Base-by-base conservation (phyloP, 345 rosid genomes). In the Rubroshorea leprosula region DNA sequence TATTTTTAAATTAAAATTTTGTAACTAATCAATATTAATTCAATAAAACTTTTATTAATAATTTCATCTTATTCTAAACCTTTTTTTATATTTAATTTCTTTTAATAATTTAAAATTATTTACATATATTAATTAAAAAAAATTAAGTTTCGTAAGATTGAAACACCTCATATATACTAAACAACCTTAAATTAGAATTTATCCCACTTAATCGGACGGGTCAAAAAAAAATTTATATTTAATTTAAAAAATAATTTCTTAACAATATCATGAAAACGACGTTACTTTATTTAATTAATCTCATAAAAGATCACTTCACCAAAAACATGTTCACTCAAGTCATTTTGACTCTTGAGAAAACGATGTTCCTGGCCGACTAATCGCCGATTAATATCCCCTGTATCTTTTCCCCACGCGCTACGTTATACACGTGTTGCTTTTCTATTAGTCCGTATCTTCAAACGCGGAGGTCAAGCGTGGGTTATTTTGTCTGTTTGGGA, bases 391-490 rank as follows among this genome's bases (percentile, higher is more conserved):
- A 51, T 46, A 22, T 20, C 27, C 55, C 24, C 21, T 13, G 11
- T 2, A 35, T 21, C 1, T 29, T 59, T 19, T 55, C 38, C 35
- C 41, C 41, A 35, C 41, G 1, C 39, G 5, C 18, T 54, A 45
- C 29, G 20, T 35, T 11, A 46, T 23, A 23, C 14, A 19, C 25
- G 10, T 49, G 15, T 16, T 12, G 20, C 4, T 14, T 15, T 44
- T n/a, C 17, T 15, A 44, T n/a, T 44, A 5, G 17, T 44, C 1
- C 47, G 47, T 44, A 16, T 13, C 17, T 2, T n/a, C 62, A 59
- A 65, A 48, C 69, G 44, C 65, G 16, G 12, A 15, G 17, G 1
- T 19, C 6, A 22, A 45, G 62, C 31, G 47, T 64, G 69, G 54
- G 31, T n/a, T n/a, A n/a, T 0, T 15, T 48, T 12, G 27, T 6